phyloP scores from a whole-genome alignment of 1,284 basidiomycete species.

The Apiotrichum brassicae region DNA sequence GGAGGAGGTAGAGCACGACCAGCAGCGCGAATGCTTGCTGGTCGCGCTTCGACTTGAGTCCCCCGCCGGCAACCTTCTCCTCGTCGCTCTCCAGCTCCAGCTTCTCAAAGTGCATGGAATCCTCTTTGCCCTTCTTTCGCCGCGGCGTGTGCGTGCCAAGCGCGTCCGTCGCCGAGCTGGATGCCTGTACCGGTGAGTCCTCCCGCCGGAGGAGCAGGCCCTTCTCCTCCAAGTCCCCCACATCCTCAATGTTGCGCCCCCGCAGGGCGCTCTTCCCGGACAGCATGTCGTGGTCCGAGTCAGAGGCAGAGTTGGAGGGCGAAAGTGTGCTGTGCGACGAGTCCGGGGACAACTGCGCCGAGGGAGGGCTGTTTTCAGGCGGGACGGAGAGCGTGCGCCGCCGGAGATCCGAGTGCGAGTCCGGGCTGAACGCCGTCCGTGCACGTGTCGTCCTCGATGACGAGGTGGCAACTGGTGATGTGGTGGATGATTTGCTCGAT shows the following conservation, averaged over 20 bases:
- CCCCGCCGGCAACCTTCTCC: slow-evolving; percentile 13
- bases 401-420: not conserved
- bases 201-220: slow-evolving; percentile 25
- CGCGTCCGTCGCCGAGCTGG: not conserved
- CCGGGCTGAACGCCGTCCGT: not conserved
- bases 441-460: not conserved
- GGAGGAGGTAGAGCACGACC: slow-evolving; percentile 70
- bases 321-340: not conserved
- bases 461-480: too few relatives aligned
- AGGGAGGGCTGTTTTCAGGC: not conserved
- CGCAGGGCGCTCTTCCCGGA: slow-evolving; percentile 14
- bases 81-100: slow-evolving; percentile 20
- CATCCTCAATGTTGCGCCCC: slow-evolving; percentile 36
- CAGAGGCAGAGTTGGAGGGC: not conserved
- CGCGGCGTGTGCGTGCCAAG: not conserved
- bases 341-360: not conserved
- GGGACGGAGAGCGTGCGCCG: not conserved
- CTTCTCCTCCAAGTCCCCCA: slow-evolving; percentile 38
- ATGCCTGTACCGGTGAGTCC: not conserved
- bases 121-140: not conserved
- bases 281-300: slow-evolving; percentile 6
- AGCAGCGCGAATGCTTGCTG: slow-evolving; percentile 79
- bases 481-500: too few relatives aligned
- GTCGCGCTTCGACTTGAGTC: slow-evolving; percentile 51
- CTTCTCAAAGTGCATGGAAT: slow-evolving; percentile 21